Conservation (phyloP, 768 basidiomycete species). For the Tylopilus subfusipes region DNA sequence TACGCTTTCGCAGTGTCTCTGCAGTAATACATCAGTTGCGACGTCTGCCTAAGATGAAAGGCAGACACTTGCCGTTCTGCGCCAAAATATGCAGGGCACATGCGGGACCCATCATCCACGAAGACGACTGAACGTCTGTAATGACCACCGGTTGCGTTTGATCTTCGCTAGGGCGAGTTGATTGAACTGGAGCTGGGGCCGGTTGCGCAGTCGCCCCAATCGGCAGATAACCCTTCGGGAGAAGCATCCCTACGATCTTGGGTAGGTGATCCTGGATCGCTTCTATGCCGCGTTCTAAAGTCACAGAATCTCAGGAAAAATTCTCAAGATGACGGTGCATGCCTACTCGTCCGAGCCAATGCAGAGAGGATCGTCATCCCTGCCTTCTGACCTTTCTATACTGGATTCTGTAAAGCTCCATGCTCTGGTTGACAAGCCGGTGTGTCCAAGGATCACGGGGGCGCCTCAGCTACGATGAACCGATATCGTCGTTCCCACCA, state of each 20-base stretch:
- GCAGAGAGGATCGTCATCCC: conserved; percentile 23
- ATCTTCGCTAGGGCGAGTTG: too few species aligned
- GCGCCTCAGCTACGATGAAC: too few species aligned
- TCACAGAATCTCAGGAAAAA: too few species aligned
- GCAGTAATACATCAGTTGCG: neutral
- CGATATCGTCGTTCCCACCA: too few species aligned
- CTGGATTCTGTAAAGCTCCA: neutral
- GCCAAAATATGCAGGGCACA: conserved; percentile 18
- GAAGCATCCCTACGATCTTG: neutral
- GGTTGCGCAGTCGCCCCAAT: too few species aligned
- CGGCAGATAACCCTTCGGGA: neutral
- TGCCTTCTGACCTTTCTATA: conserved; percentile 22
- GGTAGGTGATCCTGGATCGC: neutral
- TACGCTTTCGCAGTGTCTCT: conserved; percentile 9
- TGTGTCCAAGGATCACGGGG: conserved; percentile 1
- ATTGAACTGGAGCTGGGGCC: too few species aligned
- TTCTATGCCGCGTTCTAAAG: neutral
- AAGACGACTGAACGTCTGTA: conserved; percentile 1
- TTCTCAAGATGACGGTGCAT: neutral
- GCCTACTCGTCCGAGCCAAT: conserved; percentile 23
- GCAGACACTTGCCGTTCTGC: conserved; percentile 9
- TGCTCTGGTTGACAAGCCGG: conserved; percentile 11
- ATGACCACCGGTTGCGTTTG: too few species aligned
- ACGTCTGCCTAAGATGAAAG: neutral
- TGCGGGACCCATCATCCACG: conserved; percentile 19